Evolutionary conservation across 2,329 filamentous ascomycete genomes (phyloP), one percentile per base, ranked within the genome.

Genomic region (Pseudogymnoascus verrucosus): DNA sequence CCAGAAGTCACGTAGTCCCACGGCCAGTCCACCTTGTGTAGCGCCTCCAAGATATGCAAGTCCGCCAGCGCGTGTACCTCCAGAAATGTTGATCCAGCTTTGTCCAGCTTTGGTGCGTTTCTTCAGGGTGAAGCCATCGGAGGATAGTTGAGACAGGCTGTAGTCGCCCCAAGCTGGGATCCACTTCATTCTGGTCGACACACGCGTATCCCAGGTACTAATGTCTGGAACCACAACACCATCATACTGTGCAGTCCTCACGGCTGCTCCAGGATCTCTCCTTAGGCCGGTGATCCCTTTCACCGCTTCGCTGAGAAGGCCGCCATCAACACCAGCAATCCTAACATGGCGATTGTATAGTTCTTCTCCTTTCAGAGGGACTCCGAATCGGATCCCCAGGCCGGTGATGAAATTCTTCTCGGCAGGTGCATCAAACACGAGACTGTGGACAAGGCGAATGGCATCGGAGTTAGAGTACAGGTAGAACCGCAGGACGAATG

Each of bases 1-100:
- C 85, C 85, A 87, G 70, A 87, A 87, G 68, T 87, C 79, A 2
- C 81, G 79, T 57, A 85, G 76, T 0, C 82, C 83, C 4, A 87
- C 71, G 1, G 82, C 84, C 1, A 88, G 75, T 11, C 85, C 85
- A n/a, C 85, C 85, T 2, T 74, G 72, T 0, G 77, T 80, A 4
- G 84, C 81, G 8, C 81, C 80, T 1, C 85, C 85, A 0, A 87
- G 78, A 66, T 87, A 88, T 0, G 79, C 82, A 0, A 86, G 73
- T 0, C 85, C 84, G 0, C 78, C 80, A 0, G 84, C 78, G 1
- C 82, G 77, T 1, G 79, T 83, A 1, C 82, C 82, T 0, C 81
- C 84, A 0, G 82, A 79, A 10, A 86, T 82, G 1, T 82, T 83
- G 1, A 87, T 74, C 84, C 84, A 87, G 62, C 78, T 78, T 60